phyloP scores from a whole-genome alignment of 2,329 filamentous ascomycete species.

The Trichoderma pleuroti region DNA sequence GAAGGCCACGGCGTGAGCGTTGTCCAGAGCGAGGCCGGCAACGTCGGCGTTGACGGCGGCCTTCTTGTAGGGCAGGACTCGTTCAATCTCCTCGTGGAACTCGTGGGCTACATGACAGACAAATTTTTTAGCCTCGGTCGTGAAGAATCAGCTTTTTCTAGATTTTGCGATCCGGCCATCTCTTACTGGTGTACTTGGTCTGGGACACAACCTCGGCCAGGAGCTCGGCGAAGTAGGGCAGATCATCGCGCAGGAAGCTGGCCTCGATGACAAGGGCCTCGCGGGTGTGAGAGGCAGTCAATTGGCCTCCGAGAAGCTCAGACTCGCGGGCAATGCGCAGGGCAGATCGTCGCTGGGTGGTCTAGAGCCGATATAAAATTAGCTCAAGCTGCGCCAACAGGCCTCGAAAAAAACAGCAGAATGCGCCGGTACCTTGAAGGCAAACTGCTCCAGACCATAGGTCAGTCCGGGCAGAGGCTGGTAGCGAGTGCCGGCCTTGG shows the following conservation, averaged over 20 bases:
- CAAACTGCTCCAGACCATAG: constrained; percentile 88
- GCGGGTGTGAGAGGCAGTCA: constrained; percentile 82
- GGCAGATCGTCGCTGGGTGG: constrained; percentile 82
- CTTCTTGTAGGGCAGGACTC: constrained; percentile 74
- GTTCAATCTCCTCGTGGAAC: constrained; percentile 82
- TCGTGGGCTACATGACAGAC: constrained; percentile 64
- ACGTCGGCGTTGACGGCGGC: constrained; percentile 63
- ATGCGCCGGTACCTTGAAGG: constrained; percentile 73
- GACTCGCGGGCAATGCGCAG: constrained; percentile 92
- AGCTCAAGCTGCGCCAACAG: constrained; percentile 37
- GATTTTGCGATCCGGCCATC: constrained; percentile 20
- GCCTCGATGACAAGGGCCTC: constrained; percentile 90
- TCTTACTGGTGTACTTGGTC: constrained; percentile 78
- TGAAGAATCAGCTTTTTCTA: not conserved
- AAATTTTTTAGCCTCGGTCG: constrained; percentile 14
- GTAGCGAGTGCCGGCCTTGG: constrained; percentile 92
- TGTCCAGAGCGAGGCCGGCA: constrained; percentile 72
- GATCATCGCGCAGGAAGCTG: constrained; percentile 91
- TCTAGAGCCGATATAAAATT: constrained; percentile 53
- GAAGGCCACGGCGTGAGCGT: constrained; percentile 82
- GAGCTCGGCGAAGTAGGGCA: constrained; percentile 96
- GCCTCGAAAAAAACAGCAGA: constrained; percentile 1
- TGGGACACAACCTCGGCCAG: constrained; percentile 85
- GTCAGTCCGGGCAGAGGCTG: constrained; percentile 86
- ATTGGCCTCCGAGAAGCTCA: constrained; percentile 89